These are phyloP conservation scores for Lophiostoma macrostomum DNA, from an alignment of 495 filamentous ascomycete genomes.

Conservation along the genomic window DNA sequence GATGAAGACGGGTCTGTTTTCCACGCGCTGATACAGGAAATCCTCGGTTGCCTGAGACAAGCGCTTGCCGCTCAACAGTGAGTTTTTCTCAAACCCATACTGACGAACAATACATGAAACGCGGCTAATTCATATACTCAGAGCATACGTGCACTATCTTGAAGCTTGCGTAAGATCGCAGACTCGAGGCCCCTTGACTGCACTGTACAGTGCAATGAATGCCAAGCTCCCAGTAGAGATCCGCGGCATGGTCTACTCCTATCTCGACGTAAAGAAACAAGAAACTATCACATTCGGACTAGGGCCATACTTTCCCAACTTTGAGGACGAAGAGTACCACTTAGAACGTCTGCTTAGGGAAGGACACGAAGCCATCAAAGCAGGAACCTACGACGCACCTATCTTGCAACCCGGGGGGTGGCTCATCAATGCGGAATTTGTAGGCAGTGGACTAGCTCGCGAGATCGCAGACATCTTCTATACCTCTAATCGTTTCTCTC, in stretches of 20 bases:
- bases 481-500: background rate
- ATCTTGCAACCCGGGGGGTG: background rate
- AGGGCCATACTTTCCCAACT: background rate
- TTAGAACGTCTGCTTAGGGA: background rate
- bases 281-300: background rate
- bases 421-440: background rate
- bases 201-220: background rate
- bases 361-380: background rate
- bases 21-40: no score
- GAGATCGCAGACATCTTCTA: background rate
- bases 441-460: background rate
- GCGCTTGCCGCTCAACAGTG: no score
- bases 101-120: no score
- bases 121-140: no score
- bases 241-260: background rate
- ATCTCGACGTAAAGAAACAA: background rate
- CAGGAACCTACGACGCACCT: background rate
- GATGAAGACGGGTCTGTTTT: no score
- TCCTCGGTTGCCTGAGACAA: no score
- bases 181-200: background rate
- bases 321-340: background rate
- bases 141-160: no score
- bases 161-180: no score
- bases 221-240: background rate
- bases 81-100: no score